Evolutionary conservation across 2,329 filamentous ascomycete genomes (phyloP).

Genomic region (Xylariomycetidae sp.): DNA sequence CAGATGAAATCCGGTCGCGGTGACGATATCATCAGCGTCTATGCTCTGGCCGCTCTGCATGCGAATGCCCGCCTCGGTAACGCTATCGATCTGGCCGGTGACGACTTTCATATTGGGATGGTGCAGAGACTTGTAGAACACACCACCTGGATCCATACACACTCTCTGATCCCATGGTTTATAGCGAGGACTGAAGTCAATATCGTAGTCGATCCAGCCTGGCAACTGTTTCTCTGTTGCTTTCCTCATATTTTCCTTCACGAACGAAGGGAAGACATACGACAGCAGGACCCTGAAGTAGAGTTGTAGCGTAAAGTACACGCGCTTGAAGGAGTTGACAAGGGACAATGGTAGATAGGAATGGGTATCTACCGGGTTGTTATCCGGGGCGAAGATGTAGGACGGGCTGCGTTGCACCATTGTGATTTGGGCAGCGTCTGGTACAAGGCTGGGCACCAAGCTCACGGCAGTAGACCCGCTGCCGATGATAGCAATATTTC

Average conservation of each 20-base stretch:
- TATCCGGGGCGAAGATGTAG: constrained; percentile 44
- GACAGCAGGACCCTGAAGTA: constrained; percentile 33
- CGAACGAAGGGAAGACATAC: constrained; percentile 40
- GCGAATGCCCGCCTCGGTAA: constrained; percentile 38
- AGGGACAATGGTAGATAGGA: constrained; percentile 3
- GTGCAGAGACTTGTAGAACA: constrained; percentile 40
- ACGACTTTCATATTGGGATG: constrained; percentile 30
- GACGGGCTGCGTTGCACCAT: constrained; percentile 78
- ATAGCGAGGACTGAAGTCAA: constrained; percentile 51
- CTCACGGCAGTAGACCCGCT: constrained; percentile 78
- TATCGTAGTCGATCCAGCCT: constrained; percentile 39
- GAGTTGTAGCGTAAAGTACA: neutral
- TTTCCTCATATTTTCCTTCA: constrained; percentile 38
- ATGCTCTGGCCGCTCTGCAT: constrained; percentile 40
- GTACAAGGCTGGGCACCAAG: constrained; percentile 64
- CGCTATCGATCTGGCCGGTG: constrained; percentile 41
- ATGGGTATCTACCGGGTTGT: constrained; percentile 8
- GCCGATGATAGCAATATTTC: constrained; percentile 69
- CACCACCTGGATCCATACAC: constrained; percentile 48
- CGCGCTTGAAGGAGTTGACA: constrained; percentile 6
- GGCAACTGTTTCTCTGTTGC: constrained; percentile 44
- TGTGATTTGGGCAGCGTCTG: constrained; percentile 62
- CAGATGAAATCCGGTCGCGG: constrained; percentile 59
- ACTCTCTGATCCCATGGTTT: constrained; percentile 65
- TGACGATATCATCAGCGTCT: constrained; percentile 58